Evolutionary conservation across 805 yeast genomes (phyloP).

Genomic region (Sugiyamaella floridensis): DNA sequence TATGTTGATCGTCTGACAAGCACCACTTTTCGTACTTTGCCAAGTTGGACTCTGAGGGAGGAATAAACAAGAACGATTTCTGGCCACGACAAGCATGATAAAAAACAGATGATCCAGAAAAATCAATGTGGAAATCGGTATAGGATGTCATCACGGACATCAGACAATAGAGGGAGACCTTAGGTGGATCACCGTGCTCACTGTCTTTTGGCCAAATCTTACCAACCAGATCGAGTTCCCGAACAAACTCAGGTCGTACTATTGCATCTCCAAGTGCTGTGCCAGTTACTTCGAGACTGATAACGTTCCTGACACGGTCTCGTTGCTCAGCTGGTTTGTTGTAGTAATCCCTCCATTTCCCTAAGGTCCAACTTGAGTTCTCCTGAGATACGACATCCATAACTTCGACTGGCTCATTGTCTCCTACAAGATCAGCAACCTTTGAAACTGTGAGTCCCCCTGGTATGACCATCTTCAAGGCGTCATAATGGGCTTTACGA

Average conservation of each 20-base stretch:
- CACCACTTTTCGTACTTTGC: constrained; percentile 68
- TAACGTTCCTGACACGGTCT: constrained; percentile 69
- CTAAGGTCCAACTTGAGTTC: constrained; percentile 52
- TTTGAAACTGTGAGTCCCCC: constrained; percentile 45
- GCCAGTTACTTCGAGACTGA: constrained; percentile 69
- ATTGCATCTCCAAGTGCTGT: constrained; percentile 46
- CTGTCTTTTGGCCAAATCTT: constrained; percentile 47
- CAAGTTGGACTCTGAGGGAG: constrained; percentile 64
- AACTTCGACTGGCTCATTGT: constrained; percentile 60
- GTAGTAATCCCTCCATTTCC: constrained; percentile 70
- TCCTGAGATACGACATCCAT: constrained; percentile 87
- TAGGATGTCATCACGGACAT: constrained; percentile 78
- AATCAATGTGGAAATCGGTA: constrained; percentile 88
- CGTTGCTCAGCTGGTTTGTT: constrained; percentile 38
- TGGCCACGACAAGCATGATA: constrained; percentile 73
- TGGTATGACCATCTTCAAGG: constrained; percentile 52
- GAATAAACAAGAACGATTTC: constrained; percentile 69
- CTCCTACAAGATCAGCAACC: constrained; percentile 55
- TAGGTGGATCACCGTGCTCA: constrained; percentile 24
- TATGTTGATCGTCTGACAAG: constrained; percentile 51
- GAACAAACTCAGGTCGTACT: constrained; percentile 59
- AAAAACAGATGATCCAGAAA: constrained; percentile 88
- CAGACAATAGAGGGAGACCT: constrained; percentile 61
- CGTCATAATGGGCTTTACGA: constrained; percentile 27
- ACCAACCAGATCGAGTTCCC: constrained; percentile 60